These are phyloP conservation scores for Auricularia cornea DNA, from an alignment of 768 basidiomycete genomes.

Conservation along the genomic window DNA sequence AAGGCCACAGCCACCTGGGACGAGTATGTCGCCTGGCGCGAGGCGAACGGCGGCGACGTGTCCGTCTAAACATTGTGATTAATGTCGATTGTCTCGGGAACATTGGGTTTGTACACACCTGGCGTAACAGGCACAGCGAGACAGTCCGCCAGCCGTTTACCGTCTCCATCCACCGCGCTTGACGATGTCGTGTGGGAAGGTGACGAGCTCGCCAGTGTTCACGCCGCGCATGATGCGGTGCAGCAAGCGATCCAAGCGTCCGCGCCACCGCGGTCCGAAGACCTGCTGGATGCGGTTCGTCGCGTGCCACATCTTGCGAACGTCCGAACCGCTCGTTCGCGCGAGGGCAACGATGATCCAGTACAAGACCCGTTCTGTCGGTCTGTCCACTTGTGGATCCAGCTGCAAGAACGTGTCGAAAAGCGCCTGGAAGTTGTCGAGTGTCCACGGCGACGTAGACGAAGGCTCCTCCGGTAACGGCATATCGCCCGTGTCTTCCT, in stretches of 20 bases:
- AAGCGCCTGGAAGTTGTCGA: constrained; percentile 45
- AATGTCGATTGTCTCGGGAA: background rate
- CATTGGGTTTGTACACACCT: background rate
- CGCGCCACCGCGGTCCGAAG: constrained; percentile 41
- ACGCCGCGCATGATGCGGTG: constrained; percentile 26
- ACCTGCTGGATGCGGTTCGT: constrained; percentile 49
- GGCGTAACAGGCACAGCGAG: background rate
- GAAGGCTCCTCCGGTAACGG: background rate
- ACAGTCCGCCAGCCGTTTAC: background rate
- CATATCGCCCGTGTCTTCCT: too few relatives aligned
- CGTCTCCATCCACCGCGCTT: background rate
- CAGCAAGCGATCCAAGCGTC: constrained; percentile 37
- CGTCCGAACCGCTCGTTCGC: constrained; percentile 48
- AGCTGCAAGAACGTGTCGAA: constrained; percentile 58
- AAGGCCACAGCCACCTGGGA: constrained; percentile 61
- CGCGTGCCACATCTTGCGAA: constrained; percentile 40
- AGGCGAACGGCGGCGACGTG: constrained; percentile 11
- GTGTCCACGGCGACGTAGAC: constrained; percentile 38
- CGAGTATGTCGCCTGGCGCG: constrained; percentile 72
- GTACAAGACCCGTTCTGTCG: constrained; percentile 43
- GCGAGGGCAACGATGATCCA: constrained; percentile 64
- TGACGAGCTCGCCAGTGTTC: constrained; percentile 8
- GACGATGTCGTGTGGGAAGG: background rate
- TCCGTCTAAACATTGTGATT: background rate
- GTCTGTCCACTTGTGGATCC: constrained; percentile 19